Evolutionary conservation across 1,284 basidiomycete species (phyloP).

Genomic region (Earliella scabrosa): DNA sequence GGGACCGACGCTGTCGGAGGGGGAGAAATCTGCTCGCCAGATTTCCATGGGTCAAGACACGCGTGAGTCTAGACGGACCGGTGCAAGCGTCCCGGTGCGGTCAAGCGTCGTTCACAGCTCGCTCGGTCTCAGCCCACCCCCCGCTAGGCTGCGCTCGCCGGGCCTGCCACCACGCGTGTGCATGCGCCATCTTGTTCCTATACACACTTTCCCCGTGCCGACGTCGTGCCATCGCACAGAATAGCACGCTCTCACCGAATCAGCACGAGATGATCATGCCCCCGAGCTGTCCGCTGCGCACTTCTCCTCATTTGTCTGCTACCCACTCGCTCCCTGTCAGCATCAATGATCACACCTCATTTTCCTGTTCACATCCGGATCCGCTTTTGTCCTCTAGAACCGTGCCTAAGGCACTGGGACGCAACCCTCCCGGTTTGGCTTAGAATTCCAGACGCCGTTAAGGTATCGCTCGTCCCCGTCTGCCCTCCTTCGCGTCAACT

Average conservation of each 20-base stretch:
- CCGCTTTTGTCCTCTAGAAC: constrained; percentile 4
- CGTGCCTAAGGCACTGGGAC: constrained; percentile 9
- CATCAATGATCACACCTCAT: constrained; percentile 7
- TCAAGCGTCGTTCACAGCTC: background rate
- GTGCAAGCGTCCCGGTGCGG: too few species aligned
- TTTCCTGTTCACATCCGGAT: background rate
- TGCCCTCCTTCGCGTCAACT: constrained; percentile 4
- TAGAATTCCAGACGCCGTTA: constrained; percentile 10
- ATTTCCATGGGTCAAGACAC: too few species aligned
- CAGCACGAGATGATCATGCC: constrained; percentile 20
- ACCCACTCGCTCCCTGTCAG: constrained; percentile 1
- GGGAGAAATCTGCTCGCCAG: too few species aligned
- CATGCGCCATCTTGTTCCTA: background rate
- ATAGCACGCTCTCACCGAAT: background rate
- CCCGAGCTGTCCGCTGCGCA: constrained; percentile 7
- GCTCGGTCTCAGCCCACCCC: background rate
- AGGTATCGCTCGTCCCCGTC: constrained; percentile 11
- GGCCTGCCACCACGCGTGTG: background rate
- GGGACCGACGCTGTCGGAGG: too few species aligned
- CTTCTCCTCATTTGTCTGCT: constrained; percentile 1
- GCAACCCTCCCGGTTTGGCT: constrained; percentile 7
- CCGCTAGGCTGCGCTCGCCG: background rate
- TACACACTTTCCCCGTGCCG: background rate
- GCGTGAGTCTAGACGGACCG: too few species aligned
- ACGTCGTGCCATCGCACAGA: background rate